Base-by-base conservation (phyloP, 2,329 filamentous ascomycete genomes). In the Conoideocrella luteorostrata region DNA sequence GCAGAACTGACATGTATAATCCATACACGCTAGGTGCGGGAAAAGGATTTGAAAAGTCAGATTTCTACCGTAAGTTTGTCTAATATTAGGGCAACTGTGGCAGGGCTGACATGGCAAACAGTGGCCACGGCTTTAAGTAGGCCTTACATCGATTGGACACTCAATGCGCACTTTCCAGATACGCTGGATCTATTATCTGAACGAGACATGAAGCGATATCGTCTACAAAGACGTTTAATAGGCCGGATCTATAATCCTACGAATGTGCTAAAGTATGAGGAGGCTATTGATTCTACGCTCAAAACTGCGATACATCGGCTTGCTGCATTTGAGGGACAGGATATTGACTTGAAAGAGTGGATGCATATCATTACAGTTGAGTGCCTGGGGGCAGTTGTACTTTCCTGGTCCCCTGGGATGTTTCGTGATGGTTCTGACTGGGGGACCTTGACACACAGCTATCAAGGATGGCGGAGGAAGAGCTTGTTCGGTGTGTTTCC, bases 361-460 rank as follows among this genome's bases (percentile, higher is more conserved):
- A 77, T 77, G 72, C 74, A 77, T 55, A 75, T 77, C 44, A 60
- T 75, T 15, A 67, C 65, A 1, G 71, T 77, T 23, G 74, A 77
- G 48, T 74, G 68, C 18, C 66, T 77, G 3, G 67, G 70, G 1
- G 71, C 71, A 1, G 56, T 67, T 2, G 72, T 76, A 1, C 56
- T 77, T 1, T 71, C 70, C 0, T 77, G 74, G 74, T 75, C 73
- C 0, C 74, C 74, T 0, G 67, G 69, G 0, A 67, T 74, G 50
- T 55, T 76, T 9, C 60, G 60, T 7, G 57, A 59, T 18, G 61
- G 61, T 4, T 68, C 69, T 0, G 74, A 77, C 39, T 65, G 66
- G 45, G 66, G 66, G 1, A 70, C 73, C 0, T 68, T 73, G n/a
- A 52, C 52, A 6, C 70, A 74, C 44, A 69, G 70, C 11, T 77